Base-by-base conservation (phyloP, 345 rosid genomes). In the Euclidium syriacum region DNA sequence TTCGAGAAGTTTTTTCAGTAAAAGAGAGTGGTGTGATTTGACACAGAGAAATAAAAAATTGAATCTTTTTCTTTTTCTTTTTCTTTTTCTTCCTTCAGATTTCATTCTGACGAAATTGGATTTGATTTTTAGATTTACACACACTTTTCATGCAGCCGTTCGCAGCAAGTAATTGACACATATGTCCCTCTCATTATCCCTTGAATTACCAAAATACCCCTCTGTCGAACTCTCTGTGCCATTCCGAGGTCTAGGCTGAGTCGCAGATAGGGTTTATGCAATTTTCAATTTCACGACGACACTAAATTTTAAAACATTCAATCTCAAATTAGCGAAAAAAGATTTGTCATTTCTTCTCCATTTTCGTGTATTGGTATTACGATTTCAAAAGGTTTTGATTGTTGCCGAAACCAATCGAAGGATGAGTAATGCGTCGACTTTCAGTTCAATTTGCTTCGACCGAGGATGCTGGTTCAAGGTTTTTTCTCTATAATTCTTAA, bases 391-490 rank as follows among this genome's bases (percentile, higher is more conserved):
- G n/a, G 0, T 11, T 18, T 42, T 42, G 63, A 55, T 66, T 17
- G 56, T 56, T 56, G 67, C 40, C 32, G 47, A 40, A 25, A 24
- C 49, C 1, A 35, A 43, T 52, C 24, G 6, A 24, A 70, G 58
- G 41, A 71, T 71, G 75, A 64, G 16, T 63, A 30, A 47, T 57
- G 18, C 70, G 15, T 39, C 70, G 41, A 54, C 52, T 25, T 64
- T 48, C 14, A 63, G 61, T 3, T 57, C 66, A 42, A 20, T 71
- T 8, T 39, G 48, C 75, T 49, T 48, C 54, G 70, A 71, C 55
- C 70, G 23, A 64, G 60, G 70, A 71, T 56, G 70, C 54, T 71
- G 60, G 75, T 58, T 41, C 40, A 42, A 57, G 65, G 70, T 71
- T 5, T 41, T 42, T 6, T 14, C 20, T 36, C 14, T 14, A 16